A percentile compares a stretch with the other conserved stretches of the same genome.
Evolutionary conservation across 1,284 basidiomycete genomes (phyloP).

Genomic region (Mycosarcoma maydis): DNA sequence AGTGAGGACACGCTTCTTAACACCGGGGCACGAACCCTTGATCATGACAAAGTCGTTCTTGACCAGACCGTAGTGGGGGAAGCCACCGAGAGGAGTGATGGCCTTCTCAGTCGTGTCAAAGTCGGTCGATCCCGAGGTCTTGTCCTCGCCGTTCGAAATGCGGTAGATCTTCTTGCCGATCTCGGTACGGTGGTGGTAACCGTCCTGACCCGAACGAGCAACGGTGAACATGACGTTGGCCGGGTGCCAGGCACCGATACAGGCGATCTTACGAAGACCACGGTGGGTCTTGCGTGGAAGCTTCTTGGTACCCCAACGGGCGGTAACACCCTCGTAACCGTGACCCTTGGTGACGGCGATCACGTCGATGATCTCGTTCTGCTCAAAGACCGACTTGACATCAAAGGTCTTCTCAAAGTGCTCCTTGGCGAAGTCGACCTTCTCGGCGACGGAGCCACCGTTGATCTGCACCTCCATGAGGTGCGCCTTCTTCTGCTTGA

Average conservation of each 20-base stretch:
- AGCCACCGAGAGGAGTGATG: constrained; percentile 99
- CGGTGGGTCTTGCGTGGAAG: constrained; percentile 99
- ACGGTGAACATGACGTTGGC: constrained; percentile 99
- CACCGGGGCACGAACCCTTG: constrained; percentile 80
- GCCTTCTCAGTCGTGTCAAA: constrained; percentile 73
- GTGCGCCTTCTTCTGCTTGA: constrained; percentile 99
- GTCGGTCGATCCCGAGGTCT: constrained; percentile 86
- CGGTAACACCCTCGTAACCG: constrained; percentile 99
- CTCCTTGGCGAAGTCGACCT: constrained; percentile 94
- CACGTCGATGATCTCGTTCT: constrained; percentile 95
- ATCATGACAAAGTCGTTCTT: constrained; percentile 98
- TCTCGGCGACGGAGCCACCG: constrained; percentile 95
- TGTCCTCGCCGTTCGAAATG: constrained; percentile 83
- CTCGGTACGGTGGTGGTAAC: constrained; percentile 95
- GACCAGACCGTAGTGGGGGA: constrained; percentile 98
- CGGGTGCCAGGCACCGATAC: constrained; percentile 99
- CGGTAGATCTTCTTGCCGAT: constrained; percentile 97
- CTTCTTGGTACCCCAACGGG: constrained; percentile 99
- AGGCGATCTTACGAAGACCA: constrained; percentile 95
- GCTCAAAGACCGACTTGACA: constrained; percentile 86
- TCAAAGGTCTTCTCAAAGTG: constrained; percentile 98
- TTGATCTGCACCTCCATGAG: constrained; percentile 99
- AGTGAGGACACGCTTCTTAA: constrained; percentile 97
- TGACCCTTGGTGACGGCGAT: constrained; percentile 99
- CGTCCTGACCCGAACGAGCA: constrained; percentile 97